These are phyloP conservation scores for Aspergillus baeticus DNA, from an alignment of 495 filamentous ascomycete genomes.

Conservation along the genomic window DNA sequence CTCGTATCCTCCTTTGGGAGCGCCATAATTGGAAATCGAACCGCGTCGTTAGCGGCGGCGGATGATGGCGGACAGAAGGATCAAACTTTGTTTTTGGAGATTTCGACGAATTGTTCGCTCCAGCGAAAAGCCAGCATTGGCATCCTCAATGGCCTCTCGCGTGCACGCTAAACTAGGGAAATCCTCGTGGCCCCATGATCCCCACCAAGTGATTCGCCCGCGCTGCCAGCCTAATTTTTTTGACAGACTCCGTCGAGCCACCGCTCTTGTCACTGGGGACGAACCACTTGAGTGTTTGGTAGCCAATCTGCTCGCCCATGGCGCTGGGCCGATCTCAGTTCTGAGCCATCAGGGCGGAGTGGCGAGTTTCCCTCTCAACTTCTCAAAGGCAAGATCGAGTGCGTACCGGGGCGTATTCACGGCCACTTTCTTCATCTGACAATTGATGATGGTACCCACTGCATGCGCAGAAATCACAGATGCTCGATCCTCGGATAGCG, in stretches of 20 bases:
- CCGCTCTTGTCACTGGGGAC: neutral
- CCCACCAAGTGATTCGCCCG: slow-evolving; percentile 14
- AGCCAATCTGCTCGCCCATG: neutral
- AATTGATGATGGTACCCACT: neutral
- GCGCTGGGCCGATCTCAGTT: neutral
- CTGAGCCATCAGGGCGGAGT: neutral
- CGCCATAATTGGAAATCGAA: neutral
- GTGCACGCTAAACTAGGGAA: slow-evolving; percentile 7
- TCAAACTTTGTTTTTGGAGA: neutral
- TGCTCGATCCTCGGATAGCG: neutral
- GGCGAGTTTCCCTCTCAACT: neutral
- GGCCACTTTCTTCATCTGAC: neutral
- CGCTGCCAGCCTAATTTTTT: slow-evolving; percentile 4
- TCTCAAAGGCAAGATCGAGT: neutral
- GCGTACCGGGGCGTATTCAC: neutral
- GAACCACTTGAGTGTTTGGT: slow-evolving; percentile 1
- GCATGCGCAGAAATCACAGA: neutral
- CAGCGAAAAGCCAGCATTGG: neutral
- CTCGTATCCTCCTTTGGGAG: neutral
- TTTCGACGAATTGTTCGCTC: neutral
- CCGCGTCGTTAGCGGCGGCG: no score
- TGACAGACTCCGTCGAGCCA: neutral
- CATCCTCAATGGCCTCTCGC: neutral
- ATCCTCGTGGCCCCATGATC: slow-evolving; percentile 18
- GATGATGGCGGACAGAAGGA: neutral